These are phyloP conservation scores for Erythrophleum fordii DNA, from an alignment of 306 rosid genomes.

Conservation along the genomic window DNA sequence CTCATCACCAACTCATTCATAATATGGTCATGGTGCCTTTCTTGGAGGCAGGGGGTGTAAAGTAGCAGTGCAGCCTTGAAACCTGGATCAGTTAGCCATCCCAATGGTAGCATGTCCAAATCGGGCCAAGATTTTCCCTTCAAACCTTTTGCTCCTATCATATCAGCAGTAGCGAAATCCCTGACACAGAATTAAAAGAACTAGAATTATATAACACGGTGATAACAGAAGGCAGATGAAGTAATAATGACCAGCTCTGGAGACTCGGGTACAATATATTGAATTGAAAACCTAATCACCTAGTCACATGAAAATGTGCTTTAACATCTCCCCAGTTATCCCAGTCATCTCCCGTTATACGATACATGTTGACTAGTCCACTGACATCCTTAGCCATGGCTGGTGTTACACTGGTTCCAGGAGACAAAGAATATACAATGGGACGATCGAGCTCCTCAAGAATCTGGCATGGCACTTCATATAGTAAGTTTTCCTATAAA, in stretches of 20 bases:
- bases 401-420: conserved; percentile 83
- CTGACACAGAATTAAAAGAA: conserved; percentile 50
- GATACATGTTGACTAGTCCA: conserved; percentile 84
- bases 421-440: conserved; percentile 83
- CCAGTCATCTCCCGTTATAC: conserved; percentile 98
- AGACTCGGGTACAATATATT: conserved; percentile 24
- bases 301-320: conserved; percentile 74
- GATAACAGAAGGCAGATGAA: conserved; percentile 30
- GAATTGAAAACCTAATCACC: conserved; percentile 55
- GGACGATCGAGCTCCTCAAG: conserved; percentile 67
- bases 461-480: conserved; percentile 54
- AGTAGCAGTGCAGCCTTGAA: conserved; percentile 21
- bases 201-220: neutral
- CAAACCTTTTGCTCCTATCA: conserved; percentile 82
- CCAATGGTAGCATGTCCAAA: conserved; percentile 97
- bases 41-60: neutral
- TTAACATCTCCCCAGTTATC: conserved; percentile 74
- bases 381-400: conserved; percentile 75
- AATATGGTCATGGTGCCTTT: conserved; percentile 26
- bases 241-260: conserved; percentile 4
- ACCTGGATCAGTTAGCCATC: conserved; percentile 92
- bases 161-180: conserved; percentile 70
- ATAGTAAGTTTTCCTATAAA: conserved; percentile 22
- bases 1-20: conserved; percentile 8
- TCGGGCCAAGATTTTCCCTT: conserved; percentile 98